A percentile compares a stretch with the other conserved stretches of the same genome.
These are phyloP conservation scores for Candida wancherniae DNA, from an alignment of 805 yeast species.

Conservation along the genomic window DNA sequence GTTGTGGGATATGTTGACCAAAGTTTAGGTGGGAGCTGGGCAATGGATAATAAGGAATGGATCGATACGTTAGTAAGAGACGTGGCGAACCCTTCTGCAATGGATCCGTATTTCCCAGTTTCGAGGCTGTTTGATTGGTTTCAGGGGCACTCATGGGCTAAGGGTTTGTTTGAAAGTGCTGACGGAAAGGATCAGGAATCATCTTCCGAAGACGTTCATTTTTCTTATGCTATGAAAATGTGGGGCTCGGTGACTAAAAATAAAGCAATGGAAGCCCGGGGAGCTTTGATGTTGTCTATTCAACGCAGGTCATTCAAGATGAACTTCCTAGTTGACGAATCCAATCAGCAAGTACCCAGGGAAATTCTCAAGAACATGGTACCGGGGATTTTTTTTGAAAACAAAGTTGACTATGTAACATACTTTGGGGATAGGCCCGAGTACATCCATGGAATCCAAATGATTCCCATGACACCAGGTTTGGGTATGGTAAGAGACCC, in stretches of 20 bases:
- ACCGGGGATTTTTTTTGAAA: slow-evolving; percentile 66
- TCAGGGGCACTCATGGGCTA: slow-evolving; percentile 73
- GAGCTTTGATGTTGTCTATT: slow-evolving; percentile 54
- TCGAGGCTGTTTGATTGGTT: slow-evolving; percentile 67
- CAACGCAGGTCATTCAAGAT: slow-evolving; percentile 49
- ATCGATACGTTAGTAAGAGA: slow-evolving; percentile 61
- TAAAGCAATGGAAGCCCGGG: slow-evolving; percentile 46
- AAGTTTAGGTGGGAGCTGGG: slow-evolving; percentile 56
- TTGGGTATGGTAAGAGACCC: slow-evolving; percentile 53
- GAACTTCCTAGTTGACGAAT: slow-evolving; percentile 48
- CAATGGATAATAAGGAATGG: slow-evolving; percentile 45
- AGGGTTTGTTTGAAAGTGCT: slow-evolving; percentile 55
- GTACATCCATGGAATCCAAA: slow-evolving; percentile 74
- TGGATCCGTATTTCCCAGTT: slow-evolving; percentile 56
- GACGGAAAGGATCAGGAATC: slow-evolving; percentile 74
- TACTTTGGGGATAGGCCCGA: slow-evolving; percentile 59
- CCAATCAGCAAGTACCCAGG: slow-evolving; percentile 44
- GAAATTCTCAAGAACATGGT: slow-evolving; percentile 54
- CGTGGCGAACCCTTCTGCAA: slow-evolving; percentile 55
- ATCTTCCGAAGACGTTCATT: slow-evolving; percentile 66
- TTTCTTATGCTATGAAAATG: slow-evolving; percentile 61
- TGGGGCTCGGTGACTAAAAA: slow-evolving; percentile 64
- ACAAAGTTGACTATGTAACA: slow-evolving; percentile 68
- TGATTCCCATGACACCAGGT: slow-evolving; percentile 66
- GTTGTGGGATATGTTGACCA: slow-evolving; percentile 63